These are phyloP conservation scores for Prillingera fragicola DNA, from an alignment of 1,284 basidiomycete species.

Conservation along the genomic window DNA sequence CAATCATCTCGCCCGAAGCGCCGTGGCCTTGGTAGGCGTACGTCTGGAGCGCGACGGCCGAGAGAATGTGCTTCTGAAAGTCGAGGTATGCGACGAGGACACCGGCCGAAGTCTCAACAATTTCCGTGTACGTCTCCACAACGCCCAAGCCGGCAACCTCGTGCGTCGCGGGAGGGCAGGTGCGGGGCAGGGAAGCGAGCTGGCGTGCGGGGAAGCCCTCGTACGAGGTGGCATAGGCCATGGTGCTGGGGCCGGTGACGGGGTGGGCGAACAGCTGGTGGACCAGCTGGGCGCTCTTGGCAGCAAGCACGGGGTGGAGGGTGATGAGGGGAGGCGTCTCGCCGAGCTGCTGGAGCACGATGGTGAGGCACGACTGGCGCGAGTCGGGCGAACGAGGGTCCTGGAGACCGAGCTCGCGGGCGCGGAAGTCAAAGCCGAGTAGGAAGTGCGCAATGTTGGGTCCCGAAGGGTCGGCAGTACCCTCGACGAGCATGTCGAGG, in stretches of 20 bases:
- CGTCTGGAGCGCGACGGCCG: constrained; percentile 81
- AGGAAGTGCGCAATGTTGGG: constrained; percentile 89
- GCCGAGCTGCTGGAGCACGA: constrained; percentile 71
- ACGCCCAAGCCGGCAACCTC: constrained; percentile 56
- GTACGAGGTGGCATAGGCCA: constrained; percentile 80
- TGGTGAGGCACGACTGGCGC: constrained; percentile 68
- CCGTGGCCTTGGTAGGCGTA: constrained; percentile 76
- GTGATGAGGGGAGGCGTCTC: constrained; percentile 57
- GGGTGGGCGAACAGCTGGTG: constrained; percentile 82
- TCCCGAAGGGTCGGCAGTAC: constrained; percentile 64
- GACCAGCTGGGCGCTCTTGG: constrained; percentile 76
- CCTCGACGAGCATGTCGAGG: constrained; percentile 78
- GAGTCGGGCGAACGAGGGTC: constrained; percentile 61
- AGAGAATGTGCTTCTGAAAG: constrained; percentile 76
- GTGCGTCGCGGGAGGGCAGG: constrained; percentile 54
- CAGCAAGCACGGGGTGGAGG: constrained; percentile 71
- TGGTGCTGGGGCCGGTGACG: constrained; percentile 71
- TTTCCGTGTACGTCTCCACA: constrained; percentile 62
- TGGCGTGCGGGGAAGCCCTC: constrained; percentile 87
- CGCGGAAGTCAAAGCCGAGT: constrained; percentile 62
- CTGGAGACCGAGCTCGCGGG: constrained; percentile 49
- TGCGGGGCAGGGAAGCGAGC: constrained; percentile 51
- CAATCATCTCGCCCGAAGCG: constrained; percentile 63
- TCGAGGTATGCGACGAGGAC: constrained; percentile 73
- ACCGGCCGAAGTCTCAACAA: constrained; percentile 68